Percentiles rank a stretch among this genome's conserved stretches.
Conservation (phyloP, 129 eudicot species). For the Pulicaria dysenterica region DNA sequence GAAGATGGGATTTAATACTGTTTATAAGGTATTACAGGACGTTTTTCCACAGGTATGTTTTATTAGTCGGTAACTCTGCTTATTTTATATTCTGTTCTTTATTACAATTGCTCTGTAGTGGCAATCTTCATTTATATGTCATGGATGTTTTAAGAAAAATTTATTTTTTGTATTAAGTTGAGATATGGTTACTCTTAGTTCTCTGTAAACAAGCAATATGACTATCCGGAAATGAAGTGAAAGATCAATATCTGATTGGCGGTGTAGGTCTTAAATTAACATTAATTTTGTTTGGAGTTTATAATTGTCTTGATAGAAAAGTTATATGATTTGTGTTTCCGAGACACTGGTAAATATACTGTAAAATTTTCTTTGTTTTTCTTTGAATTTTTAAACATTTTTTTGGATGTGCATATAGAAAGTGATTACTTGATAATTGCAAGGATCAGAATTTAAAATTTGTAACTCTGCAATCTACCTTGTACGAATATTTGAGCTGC, state of each 20-base stretch:
- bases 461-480: not conserved
- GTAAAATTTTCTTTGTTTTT: not conserved
- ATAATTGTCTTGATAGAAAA: not conserved
- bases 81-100: not conserved
- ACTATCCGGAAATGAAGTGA: not conserved
- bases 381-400: not conserved
- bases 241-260: not conserved
- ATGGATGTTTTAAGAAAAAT: not conserved
- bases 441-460: not conserved
- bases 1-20: conserved; percentile 72
- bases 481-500: not conserved
- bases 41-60: conserved; percentile 75
- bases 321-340: not conserved
- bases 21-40: conserved; percentile 54
- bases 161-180: not conserved
- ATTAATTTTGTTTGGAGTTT: too few relatives aligned
- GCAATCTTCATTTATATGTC: too few relatives aligned
- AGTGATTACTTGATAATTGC: not conserved
- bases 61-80: not conserved
- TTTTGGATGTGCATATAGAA: too few relatives aligned
- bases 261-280: too few relatives aligned
- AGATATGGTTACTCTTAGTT: not conserved
- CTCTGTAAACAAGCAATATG: not conserved
- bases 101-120: not conserved
- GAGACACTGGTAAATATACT: not conserved